Evolutionary conservation across 345 rosid genomes (phyloP), one percentile per base, ranked within the genome.

Genomic region (Rhizophora mangle): DNA sequence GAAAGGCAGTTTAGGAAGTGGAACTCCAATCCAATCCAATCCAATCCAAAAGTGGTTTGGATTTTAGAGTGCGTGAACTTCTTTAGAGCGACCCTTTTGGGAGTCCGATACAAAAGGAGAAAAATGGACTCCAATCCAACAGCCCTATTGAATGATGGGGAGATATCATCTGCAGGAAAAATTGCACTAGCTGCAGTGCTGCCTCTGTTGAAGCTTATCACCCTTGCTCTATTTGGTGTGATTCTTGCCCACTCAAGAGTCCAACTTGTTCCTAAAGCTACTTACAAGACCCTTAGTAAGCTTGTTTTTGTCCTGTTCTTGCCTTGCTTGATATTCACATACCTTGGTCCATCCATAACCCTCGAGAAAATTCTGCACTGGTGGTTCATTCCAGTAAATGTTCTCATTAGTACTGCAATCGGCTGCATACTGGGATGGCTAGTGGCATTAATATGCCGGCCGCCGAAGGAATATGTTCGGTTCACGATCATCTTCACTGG

Each of bases 321-420:
- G 53, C 87, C 85, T 1, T 82, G 85, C 37, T 51, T 84, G 56
- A 84, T 84, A 15, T 77, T 84, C 82, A 78, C 76, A 29, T 1
- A 73, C 49, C 75, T 84, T 0, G 82, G 78, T 32, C 77, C 67
- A 22, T 57, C 75, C 46, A 72, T 79, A 8, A 60, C 64, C 63
- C 72, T 78, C 21, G 0, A 65, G 1, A 68, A 79, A 6, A 46
- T 77, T 39, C 2, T 63, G 11, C 54, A n/a, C 3, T 80, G 85
- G 87, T 82, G 87, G 84, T 84, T 84, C 73, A 78, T 82, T 56
- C 85, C 85, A 0, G 67, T 82, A 2, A 84, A 80, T 27, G 75
- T 73, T 4, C 31, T 84, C 22, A 62, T 79, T 13, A 80, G 82
- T 10, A 82, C 81, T 2, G 67, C 63, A 9, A 30, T 75, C 2